Conservation (phyloP, 805 yeast genomes). For the Candida qinlingensis region DNA sequence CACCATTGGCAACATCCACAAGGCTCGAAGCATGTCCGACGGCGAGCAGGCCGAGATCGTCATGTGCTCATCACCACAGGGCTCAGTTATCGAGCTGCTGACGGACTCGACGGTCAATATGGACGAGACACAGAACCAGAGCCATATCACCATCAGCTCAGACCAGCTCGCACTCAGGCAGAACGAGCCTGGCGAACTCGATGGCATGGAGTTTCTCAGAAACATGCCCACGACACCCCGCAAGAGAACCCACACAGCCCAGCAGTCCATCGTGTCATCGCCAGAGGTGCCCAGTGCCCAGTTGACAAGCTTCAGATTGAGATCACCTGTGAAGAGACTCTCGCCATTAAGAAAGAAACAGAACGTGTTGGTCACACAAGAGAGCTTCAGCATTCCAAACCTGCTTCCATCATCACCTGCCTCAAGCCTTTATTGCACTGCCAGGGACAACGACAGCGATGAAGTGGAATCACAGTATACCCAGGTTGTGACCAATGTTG, state of each 20-base stretch:
- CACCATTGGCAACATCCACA: no score
- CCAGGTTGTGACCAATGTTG: conserved; percentile 12
- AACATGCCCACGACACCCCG: background rate
- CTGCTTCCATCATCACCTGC: conserved; percentile 11
- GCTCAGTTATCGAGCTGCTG: conserved; percentile 12
- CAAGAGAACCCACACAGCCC: background rate
- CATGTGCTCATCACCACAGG: conserved; percentile 17
- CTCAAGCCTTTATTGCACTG: conserved; percentile 1
- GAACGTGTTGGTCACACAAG: conserved; percentile 9
- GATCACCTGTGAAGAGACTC: conserved; percentile 19
- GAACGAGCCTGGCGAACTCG: background rate
- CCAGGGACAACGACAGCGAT: conserved; percentile 1
- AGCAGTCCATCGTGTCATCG: background rate
- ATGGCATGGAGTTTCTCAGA: background rate
- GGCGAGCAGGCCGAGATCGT: conserved; percentile 1
- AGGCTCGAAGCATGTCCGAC: background rate
- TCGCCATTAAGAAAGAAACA: conserved; percentile 14
- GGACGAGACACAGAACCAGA: conserved; percentile 6
- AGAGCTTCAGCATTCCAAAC: conserved; percentile 18
- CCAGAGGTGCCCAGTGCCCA: conserved; percentile 19
- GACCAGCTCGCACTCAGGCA: background rate
- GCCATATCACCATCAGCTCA: conserved; percentile 4
- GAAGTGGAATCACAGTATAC: conserved; percentile 1
- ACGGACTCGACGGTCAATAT: conserved; percentile 9
- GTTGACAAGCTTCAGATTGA: conserved; percentile 21